Percentiles rank a stretch among this genome's conserved stretches.
phyloP scores from a whole-genome alignment of 805 yeast species.

The Saturnispora saitoi region DNA sequence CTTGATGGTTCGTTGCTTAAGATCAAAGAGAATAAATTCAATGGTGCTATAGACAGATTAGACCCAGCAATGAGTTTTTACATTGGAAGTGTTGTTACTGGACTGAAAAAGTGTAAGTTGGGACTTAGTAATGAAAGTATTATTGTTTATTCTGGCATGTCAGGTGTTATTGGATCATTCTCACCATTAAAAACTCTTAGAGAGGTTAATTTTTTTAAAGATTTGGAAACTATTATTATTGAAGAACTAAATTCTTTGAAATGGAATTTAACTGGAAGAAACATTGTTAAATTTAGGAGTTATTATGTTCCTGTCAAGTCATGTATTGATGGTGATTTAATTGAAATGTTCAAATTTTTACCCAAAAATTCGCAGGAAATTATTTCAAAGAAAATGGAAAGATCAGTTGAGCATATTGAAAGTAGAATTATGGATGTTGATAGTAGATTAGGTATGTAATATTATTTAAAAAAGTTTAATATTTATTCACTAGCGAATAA shows the following conservation, averaged over 20 bases:
- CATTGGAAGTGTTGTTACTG: slow-evolving; percentile 62
- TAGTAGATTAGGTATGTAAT: slow-evolving; percentile 29
- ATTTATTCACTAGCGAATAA: too few species aligned
- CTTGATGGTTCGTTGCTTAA: slow-evolving; percentile 33
- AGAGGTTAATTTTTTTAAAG: slow-evolving; percentile 52
- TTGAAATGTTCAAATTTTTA: slow-evolving; percentile 47
- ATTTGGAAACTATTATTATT: slow-evolving; percentile 42
- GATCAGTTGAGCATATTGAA: slow-evolving; percentile 41
- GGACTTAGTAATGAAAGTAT: slow-evolving; percentile 58
- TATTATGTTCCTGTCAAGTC: slow-evolving; percentile 72
- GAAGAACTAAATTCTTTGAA: slow-evolving; percentile 26
- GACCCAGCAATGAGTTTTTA: slow-evolving; percentile 48
- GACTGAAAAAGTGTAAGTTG: slow-evolving; percentile 46
- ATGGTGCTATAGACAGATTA: slow-evolving; percentile 48
- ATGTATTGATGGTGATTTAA: slow-evolving; percentile 81
- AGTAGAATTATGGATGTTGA: slow-evolving; percentile 45
- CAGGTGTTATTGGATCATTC: slow-evolving; percentile 72
- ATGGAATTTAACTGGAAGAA: slow-evolving; percentile 44
- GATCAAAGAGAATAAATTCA: slow-evolving; percentile 29
- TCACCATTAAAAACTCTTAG: slow-evolving; percentile 55
- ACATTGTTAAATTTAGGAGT: slow-evolving; percentile 61
- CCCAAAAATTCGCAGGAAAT: slow-evolving; percentile 28
- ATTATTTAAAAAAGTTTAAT: too few species aligned
- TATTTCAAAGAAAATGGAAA: slow-evolving; percentile 36
- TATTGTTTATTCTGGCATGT: slow-evolving; percentile 64